Evolutionary conservation across 2,329 filamentous ascomycete genomes (phyloP).

Genomic region (Fusarium beomiforme): DNA sequence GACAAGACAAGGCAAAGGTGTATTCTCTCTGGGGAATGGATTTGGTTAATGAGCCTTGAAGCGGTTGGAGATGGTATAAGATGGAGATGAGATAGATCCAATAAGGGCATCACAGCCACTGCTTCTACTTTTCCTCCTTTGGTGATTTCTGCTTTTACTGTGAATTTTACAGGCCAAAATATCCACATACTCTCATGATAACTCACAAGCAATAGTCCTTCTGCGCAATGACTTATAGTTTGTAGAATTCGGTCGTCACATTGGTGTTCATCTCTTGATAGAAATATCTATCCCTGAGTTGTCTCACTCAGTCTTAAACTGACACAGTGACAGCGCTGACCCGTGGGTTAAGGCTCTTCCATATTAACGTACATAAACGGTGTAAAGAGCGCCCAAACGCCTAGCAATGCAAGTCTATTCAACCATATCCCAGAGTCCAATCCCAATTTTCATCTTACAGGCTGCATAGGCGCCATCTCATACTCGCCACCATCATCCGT

Average conservation of each 20-base stretch:
- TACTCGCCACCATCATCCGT: conserved; percentile 68
- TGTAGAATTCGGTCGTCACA: background rate
- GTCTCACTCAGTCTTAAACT: background rate
- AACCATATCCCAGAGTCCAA: conserved; percentile 23
- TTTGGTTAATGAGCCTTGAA: conserved; percentile 12
- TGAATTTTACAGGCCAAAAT: background rate
- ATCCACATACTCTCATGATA: background rate
- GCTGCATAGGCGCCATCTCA: conserved; percentile 66
- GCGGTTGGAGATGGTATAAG: background rate
- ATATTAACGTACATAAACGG: conserved; percentile 12
- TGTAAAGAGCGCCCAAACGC: conserved; percentile 43
- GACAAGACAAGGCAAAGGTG: conserved; percentile 13
- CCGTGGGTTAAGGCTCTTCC: background rate
- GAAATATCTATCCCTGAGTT: background rate
- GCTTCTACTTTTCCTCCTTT: background rate
- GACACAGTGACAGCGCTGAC: background rate
- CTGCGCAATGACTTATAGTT: background rate
- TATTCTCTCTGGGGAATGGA: conserved; percentile 9
- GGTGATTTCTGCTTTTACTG: background rate
- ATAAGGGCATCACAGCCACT: background rate
- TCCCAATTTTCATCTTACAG: conserved; percentile 34
- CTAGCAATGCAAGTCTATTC: conserved; percentile 49
- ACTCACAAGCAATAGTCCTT: background rate
- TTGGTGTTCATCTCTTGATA: background rate
- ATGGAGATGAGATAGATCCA: conserved; percentile 14